Conservation (phyloP, 306 rosid genomes). For the Trichosanthes cucumerina region DNA sequence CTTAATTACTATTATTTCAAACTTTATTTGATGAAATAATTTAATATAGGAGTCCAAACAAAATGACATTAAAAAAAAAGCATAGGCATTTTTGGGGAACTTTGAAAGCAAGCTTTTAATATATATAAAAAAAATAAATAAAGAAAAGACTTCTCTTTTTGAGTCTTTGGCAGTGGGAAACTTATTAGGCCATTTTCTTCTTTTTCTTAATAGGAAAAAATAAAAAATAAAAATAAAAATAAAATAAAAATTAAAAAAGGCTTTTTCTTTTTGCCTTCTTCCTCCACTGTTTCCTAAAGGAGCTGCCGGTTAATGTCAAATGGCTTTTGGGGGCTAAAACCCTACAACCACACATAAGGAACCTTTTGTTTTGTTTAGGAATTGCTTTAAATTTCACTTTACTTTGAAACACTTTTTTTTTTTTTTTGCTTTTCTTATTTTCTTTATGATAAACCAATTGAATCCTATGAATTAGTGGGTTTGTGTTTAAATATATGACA, state of each 20-base stretch:
- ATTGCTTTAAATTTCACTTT: neutral
- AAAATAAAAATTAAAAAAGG: neutral
- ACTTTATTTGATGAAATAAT: neutral
- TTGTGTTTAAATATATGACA: neutral
- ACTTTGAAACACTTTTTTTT: neutral
- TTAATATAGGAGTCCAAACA: neutral
- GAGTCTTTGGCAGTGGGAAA: neutral
- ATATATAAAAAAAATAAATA: neutral
- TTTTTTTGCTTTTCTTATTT: neutral
- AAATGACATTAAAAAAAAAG: neutral
- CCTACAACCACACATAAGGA: neutral
- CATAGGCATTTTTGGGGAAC: neutral
- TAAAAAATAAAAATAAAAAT: neutral
- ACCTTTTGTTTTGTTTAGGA: neutral
- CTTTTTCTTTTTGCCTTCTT: neutral
- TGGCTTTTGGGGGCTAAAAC: neutral
- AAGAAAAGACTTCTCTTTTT: neutral
- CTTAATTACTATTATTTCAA: neutral
- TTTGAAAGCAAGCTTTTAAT: neutral
- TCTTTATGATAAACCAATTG: neutral
- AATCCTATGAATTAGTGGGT: neutral
- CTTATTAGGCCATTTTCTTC: neutral
- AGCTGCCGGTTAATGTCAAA: neutral
- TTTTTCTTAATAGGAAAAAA: neutral
- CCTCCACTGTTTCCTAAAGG: constrained; percentile 6